Evolutionary conservation across 2,329 filamentous ascomycete species (phyloP), one percentile per base, ranked within the genome.

Genomic region (Cladosporium sp.): DNA sequence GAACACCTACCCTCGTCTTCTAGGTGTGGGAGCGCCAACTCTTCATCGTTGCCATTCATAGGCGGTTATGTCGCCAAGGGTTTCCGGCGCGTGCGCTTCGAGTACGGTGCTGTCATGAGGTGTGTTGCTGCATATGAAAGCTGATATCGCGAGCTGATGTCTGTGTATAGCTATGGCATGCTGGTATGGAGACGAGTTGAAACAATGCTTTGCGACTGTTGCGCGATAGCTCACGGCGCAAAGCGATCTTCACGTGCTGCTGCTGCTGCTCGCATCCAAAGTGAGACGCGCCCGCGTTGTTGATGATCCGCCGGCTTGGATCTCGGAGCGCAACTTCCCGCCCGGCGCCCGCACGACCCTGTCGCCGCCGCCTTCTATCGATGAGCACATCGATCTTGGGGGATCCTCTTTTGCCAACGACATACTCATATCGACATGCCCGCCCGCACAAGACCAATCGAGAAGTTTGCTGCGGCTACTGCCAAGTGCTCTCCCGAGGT

Each of bases 401-500:
- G 8, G 28, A 2, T 32, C n/a, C 32, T 28, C 36, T 4, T 52
- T 24, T 52, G 22, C 7, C 34, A 28, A 42, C 22, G 40, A 25
- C 40, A 25, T 3, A 2, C 13, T 34, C 24, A 40, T 10, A 52
- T 10, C 49, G 10, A 50, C 36, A 67, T 72, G 70, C 62, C 80
- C 3, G 73, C 71, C 56, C 76, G 79, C 61, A 82, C 78, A 58
- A 78, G 85, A 60, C 87, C 87, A 20, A 83, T 90, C 61, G 84
- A 89, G 68, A 88, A 85, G 63, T 81, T 90, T 66, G 86, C 86
- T 15, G 77, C 82, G 61, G 85, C 86, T 1, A 80, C 81, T 15
- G 82, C 80, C 15, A 85, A 86, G 72, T 90, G 87, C 72, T 82
- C 84, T 7, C 74, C 77, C 51, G 85, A 90, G 78, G 86, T 88